phyloP scores from a whole-genome alignment of 139 green algal genomes.

The Chlamydomonas applanata region DNA sequence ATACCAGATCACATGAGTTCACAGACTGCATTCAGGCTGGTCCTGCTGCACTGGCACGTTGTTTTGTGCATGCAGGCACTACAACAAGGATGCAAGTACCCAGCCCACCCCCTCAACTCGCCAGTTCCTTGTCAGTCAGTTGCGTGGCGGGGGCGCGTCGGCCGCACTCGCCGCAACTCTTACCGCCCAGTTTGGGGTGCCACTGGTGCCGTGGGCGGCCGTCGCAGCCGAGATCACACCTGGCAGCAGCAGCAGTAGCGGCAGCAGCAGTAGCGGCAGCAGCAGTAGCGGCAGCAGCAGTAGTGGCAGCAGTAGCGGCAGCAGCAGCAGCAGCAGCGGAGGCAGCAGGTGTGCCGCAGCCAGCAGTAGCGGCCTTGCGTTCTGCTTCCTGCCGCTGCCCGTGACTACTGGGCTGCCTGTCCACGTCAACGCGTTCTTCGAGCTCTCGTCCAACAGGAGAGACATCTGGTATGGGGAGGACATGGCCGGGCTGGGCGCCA shows the following conservation, averaged over 20 bases:
- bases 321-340: not conserved
- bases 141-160: conserved; percentile 25
- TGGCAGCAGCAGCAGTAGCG: not conserved
- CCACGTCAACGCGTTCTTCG: conserved; percentile 77
- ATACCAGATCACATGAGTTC: no score
- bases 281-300: conserved; percentile 2
- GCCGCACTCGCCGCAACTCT: conserved; percentile 36
- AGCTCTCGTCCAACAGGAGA: conserved; percentile 61
- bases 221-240: conserved; percentile 59
- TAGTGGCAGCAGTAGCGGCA: no score
- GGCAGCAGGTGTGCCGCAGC: not conserved
- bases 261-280: not conserved
- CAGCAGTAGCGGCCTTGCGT: conserved; percentile 36
- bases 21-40: no score
- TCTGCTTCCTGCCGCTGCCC: conserved; percentile 78
- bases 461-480: conserved; percentile 60
- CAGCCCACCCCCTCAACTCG: not conserved
- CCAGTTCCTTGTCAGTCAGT: conserved; percentile 55
- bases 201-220: conserved; percentile 64
- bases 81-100: no score
- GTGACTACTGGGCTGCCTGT: conserved; percentile 55
- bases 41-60: no score
- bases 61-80: no score
- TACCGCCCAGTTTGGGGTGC: conserved; percentile 41
- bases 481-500: conserved; percentile 57